Evolutionary conservation across 2,329 filamentous ascomycete genomes (phyloP), one percentile per base, ranked within the genome.

Genomic region (Exophiala bonariae): DNA sequence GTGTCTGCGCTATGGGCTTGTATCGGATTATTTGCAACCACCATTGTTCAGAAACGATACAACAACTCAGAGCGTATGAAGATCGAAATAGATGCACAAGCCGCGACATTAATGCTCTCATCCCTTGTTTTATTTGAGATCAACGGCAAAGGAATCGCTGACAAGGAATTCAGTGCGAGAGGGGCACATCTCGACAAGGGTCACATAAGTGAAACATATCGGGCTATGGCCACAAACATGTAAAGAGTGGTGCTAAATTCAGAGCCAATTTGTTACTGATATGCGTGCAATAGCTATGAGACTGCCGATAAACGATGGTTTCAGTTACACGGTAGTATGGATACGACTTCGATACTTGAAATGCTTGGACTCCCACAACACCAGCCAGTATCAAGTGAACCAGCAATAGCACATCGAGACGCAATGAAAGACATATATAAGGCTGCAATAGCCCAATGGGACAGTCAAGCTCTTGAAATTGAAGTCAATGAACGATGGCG

Each of bases 241-340:
- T 34, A 34, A 34, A 18, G 11, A 11, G 6, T 26, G 11, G 11
- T 6, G 23, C 11, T 26, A 11, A 26, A 6, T 11, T 26, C 6
- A 26, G 11, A 11, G 23, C 23, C 6, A 26, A 11, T 26, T 11
- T 26, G 6, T 26, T 26, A 11, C 23, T 26, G 23, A 26, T 7
- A 34, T 34, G n/a, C n/a, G n/a, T 18, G 14, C 17, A 7, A 31
- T n/a, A 34, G 32, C 6, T 76, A 76, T 52, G 59, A 63, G 14
- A 72, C 67, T n/a, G 68, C 67, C 44, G 72, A 76, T 47, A 66
- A 61, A 1, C 55, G 67, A 16, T 75, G 64, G 54, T 76, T 72
- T 54, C 73, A 76, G 53, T 36, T 71, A 1, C 73, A 77, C 50
- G 73, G 73, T 31, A 51, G 9, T 31, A 69, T 76, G 69, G 73